A percentile compares a stretch with the other conserved stretches of the same genome.
Evolutionary conservation across 192 early-diverging fungal species (phyloP).

Genomic region (Mortierella alpina): DNA sequence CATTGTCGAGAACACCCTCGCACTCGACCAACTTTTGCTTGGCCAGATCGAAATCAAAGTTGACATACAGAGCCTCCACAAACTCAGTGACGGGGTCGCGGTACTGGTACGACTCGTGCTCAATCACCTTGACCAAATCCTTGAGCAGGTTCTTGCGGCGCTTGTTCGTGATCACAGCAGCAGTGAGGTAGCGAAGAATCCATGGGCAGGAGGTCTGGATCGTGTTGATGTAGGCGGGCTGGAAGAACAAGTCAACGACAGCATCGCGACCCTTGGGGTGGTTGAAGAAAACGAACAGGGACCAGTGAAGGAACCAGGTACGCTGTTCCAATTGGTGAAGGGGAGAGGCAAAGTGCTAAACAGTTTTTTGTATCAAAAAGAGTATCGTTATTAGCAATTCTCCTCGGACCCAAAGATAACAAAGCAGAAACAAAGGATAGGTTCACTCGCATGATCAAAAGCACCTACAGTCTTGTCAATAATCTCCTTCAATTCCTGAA

Average conservation of each 20-base stretch:
- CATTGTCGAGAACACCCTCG: conserved; percentile 85
- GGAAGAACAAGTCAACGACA: conserved; percentile 93
- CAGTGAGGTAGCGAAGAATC: conserved; percentile 95
- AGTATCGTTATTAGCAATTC: background rate
- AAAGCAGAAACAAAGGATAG: background rate
- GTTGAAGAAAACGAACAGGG: conserved; percentile 98
- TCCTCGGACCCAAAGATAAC: background rate
- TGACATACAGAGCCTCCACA: conserved; percentile 89
- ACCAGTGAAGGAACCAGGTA: conserved; percentile 96
- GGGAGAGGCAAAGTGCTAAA: conserved; percentile 74
- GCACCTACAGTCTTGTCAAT: conserved; percentile 82
- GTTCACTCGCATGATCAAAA: background rate
- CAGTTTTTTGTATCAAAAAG: background rate
- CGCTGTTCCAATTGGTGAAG: conserved; percentile 94
- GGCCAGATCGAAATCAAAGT: conserved; percentile 95
- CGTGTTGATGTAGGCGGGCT: conserved; percentile 94
- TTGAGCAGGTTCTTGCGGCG: conserved; percentile 86
- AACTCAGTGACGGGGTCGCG: conserved; percentile 95
- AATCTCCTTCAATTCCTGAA: conserved; percentile 85
- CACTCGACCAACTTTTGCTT: conserved; percentile 89
- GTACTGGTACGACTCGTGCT: conserved; percentile 88
- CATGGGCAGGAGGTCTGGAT: conserved; percentile 97
- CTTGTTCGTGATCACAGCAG: conserved; percentile 92
- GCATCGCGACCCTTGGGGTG: conserved; percentile 96
- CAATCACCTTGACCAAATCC: conserved; percentile 89